Base-by-base conservation (phyloP, 1,284 basidiomycete species). In the Ceratobasidium sp. region DNA sequence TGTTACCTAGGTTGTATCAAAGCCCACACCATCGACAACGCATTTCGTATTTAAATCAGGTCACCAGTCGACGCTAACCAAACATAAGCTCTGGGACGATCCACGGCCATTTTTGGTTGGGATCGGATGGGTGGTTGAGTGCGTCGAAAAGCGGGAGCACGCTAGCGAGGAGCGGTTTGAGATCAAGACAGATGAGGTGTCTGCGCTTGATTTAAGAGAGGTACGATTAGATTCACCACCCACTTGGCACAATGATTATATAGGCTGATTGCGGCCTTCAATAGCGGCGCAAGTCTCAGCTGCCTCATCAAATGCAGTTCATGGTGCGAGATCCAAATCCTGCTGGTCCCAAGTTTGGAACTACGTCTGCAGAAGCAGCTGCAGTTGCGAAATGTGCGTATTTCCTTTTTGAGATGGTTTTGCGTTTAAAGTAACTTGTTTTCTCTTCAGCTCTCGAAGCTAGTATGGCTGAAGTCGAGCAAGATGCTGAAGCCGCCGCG, bases 41-140 rank as follows among this genome's bases (percentile, higher is more conserved):
- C 97, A 98, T 84, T 91, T 98, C 79, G 90, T 98, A 20, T 98
- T 91, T 86, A 98, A 97, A 88, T 93, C 95, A 78, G 97, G 97
- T 0, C 85, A 91, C 70, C 89, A 91, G 81, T 92, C 93, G 69
- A 98, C 96, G 0, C 83, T 96, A 26, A 89, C 89, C 39, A 92
- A 92, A 79, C 96, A 93, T 83, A 88, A 91, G 94, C 91, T 90
- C 75, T 84, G 93, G 20, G 86, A 90, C 49, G 91, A 94, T 42
- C 92, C 92, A 0, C 92, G 92, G 81, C 94, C 94, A 0, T 84
- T 88, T 56, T 91, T 97, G 13, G 94, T 98, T 15, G 94, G 95
- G 13, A 95, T 97, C 81, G 92, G 90, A n/a, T 98, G 96, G 96
- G 94, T 97, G 2, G 94, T 96, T 1, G 91, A 93, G 82, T 96